Evolutionary conservation across 768 basidiomycete species (phyloP), one percentile per base, ranked within the genome.

Genomic region (Lentinula guzmanii): DNA sequence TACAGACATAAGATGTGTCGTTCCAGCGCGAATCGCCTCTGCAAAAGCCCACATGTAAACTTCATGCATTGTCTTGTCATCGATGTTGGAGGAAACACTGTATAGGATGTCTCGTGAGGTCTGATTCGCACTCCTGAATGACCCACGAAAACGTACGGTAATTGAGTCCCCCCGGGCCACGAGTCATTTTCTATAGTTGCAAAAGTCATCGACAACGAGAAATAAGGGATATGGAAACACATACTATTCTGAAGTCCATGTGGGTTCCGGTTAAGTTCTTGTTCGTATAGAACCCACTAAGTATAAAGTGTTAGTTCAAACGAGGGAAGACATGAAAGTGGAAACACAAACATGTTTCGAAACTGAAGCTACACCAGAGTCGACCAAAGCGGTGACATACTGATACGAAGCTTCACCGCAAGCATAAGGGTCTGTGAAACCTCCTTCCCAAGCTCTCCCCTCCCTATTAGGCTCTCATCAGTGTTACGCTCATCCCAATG

Each of bases 381-480:
- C 37, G 62, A 80, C 77, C 51, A 78, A 70, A 0, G 78, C 79
- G n/a, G 67, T 62, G 48, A 81, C 70, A n/a, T 76, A 77, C 61
- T 74, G 71, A 46, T 72, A 74, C 0, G 77, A 69, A 5, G 74
- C 74, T 34, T 71, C 76, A 28, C 80, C 80, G 35, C 71, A 61
- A 1, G 56, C 56, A 21, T 58, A 58, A 46, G 56, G 56, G 28
- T 58, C 41, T 33, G 80, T 66, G 66, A 75, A 81, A 1, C 80
- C 78, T 66, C 80, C 79, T 4, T 65, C 75, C 42, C 42, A 45
- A 45, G 42, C 41, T 45, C 56, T 21, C 28, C 56, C 56, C 16
- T 39, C 37, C 31, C 42, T 41, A 37, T 41, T 24, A 28, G 28
- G 28, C 28, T 28, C 28, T 28, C 28, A 28, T 35, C 21, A 24